Base-by-base conservation (phyloP, 257 asterid species). In the Mitragyna speciosa region DNA sequence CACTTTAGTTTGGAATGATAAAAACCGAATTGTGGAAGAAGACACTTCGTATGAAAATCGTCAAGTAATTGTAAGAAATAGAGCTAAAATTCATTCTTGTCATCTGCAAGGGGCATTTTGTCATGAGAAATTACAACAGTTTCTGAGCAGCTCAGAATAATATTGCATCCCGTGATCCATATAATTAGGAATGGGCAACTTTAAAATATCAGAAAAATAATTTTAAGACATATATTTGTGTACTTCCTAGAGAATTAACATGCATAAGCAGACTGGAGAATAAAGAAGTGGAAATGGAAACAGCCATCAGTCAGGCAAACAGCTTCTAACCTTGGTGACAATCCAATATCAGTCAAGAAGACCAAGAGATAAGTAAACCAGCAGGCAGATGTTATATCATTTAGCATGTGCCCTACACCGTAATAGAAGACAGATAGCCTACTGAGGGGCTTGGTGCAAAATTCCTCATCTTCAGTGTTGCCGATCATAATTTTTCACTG, bases 301-400 rank as follows among this genome's bases (percentile, higher is more conserved):
- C 63, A 78, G 36, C 24, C 33, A 76, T 64, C 3, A 81, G 67
- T 26, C 47, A 74, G 73, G 75, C 22, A 66, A 80, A 70, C 4
- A 79, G 64, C 19, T 33, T 67, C 87, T 30, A 85, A 94, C 98
- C 99, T 93, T 70, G 98, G 92, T 54, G 96, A 87, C 76, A 95
- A 83, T 52, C 99, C 98, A 45, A 95, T 92, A 71, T 93, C 96
- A 6, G 94, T 93, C 89, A 95, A 80, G 86, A 95, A 95, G 67
- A 95, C 93, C 72, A 95, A 81, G 86, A 95, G 97, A 87, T 95
- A 95, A 11, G 98, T 92, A 82, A 95, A 95, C 98, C 98, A 95
- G 80, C 98, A 93, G 28, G 98, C 95, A 22, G 98, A 89, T 76
- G 98, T 95, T 82, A 95, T 89, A 87, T 95, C 98, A 81, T 95